Evolutionary conservation across 805 yeast genomes (phyloP), one percentile per base, ranked within the genome.

Genomic region (Peterozyma toletana): DNA sequence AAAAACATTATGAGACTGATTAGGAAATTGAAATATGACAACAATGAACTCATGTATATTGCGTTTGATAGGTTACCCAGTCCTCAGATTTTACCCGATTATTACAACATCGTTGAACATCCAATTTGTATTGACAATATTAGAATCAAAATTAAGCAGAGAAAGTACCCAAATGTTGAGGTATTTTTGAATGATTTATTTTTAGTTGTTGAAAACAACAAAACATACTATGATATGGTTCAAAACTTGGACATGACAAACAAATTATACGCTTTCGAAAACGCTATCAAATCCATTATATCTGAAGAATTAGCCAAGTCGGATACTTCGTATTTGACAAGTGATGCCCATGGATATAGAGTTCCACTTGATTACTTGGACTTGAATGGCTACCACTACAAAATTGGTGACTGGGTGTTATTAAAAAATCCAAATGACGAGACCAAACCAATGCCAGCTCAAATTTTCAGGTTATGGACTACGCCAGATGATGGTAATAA

Each of bases 371-470:
- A 90, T 58, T 75, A 77, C 41, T 74, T 87, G 35, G 82, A 78
- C 42, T 76, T 82, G 35, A 74, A 81, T 51, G 93, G 89, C 2
- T 80, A 78, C 51, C 68, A 70, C 5, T 93, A 85, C 65, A 75
- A 75, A 50, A 88, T 93, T 38, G 99, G 99, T 50, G 96, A 90
- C 62, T 93, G 98, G 98, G 87, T 91, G 13, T 76, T 90, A 50
- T 71, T 93, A 45, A 76, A 77, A 51, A 93, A 93, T 58, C 88
- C 89, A 15, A 90, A 89, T 61, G 97, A 91, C 63, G 80, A 84
- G 2, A 73, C 81, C 29, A 86, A 86, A 60, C 98, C 99, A 13
- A 90, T 90, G 16, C 86, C 89, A 33, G 96, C 95, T 13, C 99
- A 93, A 63, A 77, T 93, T 29, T 93, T 91, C 67, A 76, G 96